Percentiles rank a stretch among this genome's conserved stretches.
Evolutionary conservation across 2,329 filamentous ascomycete genomes (phyloP).

Genomic region (Coniochaeta sp.): DNA sequence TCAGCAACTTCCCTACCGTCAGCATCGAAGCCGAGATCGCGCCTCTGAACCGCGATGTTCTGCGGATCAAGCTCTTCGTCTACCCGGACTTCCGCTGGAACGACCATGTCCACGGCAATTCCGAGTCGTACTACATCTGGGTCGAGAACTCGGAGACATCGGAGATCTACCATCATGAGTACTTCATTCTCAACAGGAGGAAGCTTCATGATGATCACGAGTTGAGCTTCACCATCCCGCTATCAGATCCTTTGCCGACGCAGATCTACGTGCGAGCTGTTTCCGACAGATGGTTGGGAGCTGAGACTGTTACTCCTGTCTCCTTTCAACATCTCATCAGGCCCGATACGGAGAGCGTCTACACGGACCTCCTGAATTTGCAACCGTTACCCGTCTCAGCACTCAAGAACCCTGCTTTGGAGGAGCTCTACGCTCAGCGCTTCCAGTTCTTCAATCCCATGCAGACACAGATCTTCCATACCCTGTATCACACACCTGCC

Average conservation of each 20-base stretch:
- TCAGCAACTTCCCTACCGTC: slow-evolving; percentile 89
- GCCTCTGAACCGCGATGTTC: slow-evolving; percentile 86
- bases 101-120: slow-evolving; percentile 85
- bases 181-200: slow-evolving; percentile 82
- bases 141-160: slow-evolving; percentile 97
- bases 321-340: slow-evolving; percentile 98
- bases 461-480: slow-evolving; percentile 98
- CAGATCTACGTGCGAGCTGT: slow-evolving; percentile 95
- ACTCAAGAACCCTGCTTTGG: slow-evolving; percentile 77
- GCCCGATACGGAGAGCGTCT: slow-evolving; percentile 96
- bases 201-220: slow-evolving; percentile 97
- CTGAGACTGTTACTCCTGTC: slow-evolving; percentile 89
- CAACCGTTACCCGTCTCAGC: slow-evolving; percentile 84
- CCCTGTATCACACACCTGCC: slow-evolving; percentile 82
- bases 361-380: slow-evolving; percentile 86
- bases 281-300: slow-evolving; percentile 93
- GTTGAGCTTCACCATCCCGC: slow-evolving; percentile 92
- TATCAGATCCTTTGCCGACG: slow-evolving; percentile 85
- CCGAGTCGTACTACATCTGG: slow-evolving; percentile 98
- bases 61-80: slow-evolving; percentile 81
- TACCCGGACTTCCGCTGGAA: slow-evolving; percentile 93
- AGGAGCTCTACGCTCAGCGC: slow-evolving; percentile 80
- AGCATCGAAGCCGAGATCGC: slow-evolving; percentile 91
- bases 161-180: slow-evolving; percentile 97
- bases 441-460: slow-evolving; percentile 99